phyloP scores from a whole-genome alignment of 176 grass and related monocot genomes.

The Chrysopogon serrulatus region DNA sequence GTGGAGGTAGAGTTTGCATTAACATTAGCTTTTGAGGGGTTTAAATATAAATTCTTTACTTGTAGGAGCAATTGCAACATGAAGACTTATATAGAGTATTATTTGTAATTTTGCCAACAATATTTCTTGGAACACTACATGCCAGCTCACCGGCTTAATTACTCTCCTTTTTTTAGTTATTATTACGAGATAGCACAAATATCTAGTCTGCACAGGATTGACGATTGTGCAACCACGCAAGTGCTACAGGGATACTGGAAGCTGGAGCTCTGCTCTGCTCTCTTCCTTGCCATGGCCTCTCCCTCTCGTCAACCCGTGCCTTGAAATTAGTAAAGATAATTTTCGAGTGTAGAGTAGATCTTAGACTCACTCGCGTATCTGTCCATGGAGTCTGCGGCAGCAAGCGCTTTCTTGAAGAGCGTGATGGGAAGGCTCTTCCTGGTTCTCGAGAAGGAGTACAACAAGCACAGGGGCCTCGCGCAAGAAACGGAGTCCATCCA shows the following conservation, averaged over 20 bases:
- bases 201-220: neutral
- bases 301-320: neutral
- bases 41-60: neutral
- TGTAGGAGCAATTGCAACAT: neutral
- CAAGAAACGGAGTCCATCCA: constrained; percentile 12
- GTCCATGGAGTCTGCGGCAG: constrained; percentile 26
- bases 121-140: neutral
- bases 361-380: no score
- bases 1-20: neutral
- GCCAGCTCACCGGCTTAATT: neutral
- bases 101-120: neutral
- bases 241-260: neutral
- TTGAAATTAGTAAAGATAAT: no score
- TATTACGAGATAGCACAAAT: no score
- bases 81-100: neutral
- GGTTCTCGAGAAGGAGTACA: constrained; percentile 31
- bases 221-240: neutral
- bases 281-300: neutral
- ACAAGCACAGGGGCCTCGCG: constrained; percentile 13
- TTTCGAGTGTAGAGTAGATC: no score
- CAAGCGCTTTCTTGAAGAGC: constrained; percentile 6
- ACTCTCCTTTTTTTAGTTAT: no score
- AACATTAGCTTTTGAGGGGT: neutral
- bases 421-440: constrained; percentile 33
- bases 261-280: neutral